Base-by-base conservation (phyloP, 768 basidiomycete species). In the Naganishia onofrii region DNA sequence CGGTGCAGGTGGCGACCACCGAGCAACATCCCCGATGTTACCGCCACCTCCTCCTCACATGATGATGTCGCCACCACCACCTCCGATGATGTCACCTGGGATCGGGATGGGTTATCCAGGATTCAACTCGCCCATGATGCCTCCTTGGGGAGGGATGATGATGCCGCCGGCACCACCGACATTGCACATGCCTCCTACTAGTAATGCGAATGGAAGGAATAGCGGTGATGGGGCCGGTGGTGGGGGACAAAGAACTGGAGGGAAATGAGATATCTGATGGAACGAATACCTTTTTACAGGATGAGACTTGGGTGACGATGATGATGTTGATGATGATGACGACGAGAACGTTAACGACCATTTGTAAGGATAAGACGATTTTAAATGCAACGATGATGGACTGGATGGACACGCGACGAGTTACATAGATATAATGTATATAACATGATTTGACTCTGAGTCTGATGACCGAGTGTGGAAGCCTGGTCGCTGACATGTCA, bases 91-190 rank as follows among this genome's bases (percentile, higher is more conserved):
- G 60, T 63, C 60, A 13, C 60, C 60, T 12, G 60, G 31, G 26
- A 63, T 63, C 23, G 60, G 31, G 26, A 63, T 63, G 42, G 60
- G 60, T 3, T 63, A 63, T n/a, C 60, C 60, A 23, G 60, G 60
- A 23, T 51, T 51, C 12, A 51, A 23, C 23, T n/a, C 48, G 23
- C n/a, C n/a, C 1, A 63, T 63, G 60, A 63, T 63, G 38, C 38
- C 60, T 26, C 60, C 60, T 5, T 63, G 60, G 60, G 60, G 29
- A 5, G 57, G 48, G 9, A 38, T 58, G 57, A 31, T 12, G 34
- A 58, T 58, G 34, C 29, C 32, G 42, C 60, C 60, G 3, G 42
- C 60, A 21, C 36, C 38, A 7, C 17, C 60, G 28, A n/a, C 36
- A 10, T 9, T 29, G 57, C 26, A 42, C n/a, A 38, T 36, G 57